Conservation (phyloP, 306 rosid species). For the Leucaena leucocephala region DNA sequence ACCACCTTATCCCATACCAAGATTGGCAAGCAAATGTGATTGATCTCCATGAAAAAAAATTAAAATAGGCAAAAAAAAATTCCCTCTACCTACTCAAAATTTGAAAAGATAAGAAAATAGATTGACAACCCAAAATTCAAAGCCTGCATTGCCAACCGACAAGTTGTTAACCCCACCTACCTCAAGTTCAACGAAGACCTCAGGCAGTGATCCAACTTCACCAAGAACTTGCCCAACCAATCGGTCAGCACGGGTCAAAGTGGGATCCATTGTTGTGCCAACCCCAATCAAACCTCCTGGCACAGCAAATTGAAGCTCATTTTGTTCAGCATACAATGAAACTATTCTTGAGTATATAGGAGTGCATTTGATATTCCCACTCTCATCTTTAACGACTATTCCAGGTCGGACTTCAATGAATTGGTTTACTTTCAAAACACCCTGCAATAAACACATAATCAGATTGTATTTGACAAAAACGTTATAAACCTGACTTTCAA, state of each 20-base stretch:
- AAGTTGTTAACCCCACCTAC: constrained; percentile 39
- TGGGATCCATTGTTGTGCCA: constrained; percentile 97
- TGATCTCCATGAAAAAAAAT: neutral
- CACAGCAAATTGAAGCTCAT: constrained; percentile 92
- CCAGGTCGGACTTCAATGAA: constrained; percentile 99
- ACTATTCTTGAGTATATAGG: constrained; percentile 97
- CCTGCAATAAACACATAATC: constrained; percentile 53
- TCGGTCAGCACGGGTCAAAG: constrained; percentile 95
- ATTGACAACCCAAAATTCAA: constrained; percentile 10
- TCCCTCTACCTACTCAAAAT: neutral
- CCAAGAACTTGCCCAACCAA: constrained; percentile 98
- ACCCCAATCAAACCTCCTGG: constrained; percentile 97
- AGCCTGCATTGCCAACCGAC: neutral
- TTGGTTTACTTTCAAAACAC: constrained; percentile 93
- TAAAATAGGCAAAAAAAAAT: neutral
- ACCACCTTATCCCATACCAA: neutral
- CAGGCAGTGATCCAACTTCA: constrained; percentile 96
- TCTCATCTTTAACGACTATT: constrained; percentile 90
- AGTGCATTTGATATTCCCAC: constrained; percentile 54
- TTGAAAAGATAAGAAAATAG: neutral
- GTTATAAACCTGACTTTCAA: neutral
- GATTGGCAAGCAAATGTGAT: neutral
- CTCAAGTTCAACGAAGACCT: constrained; percentile 90
- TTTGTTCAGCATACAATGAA: constrained; percentile 87
- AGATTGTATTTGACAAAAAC: constrained; percentile 1